Evolutionary conservation across 2,329 filamentous ascomycete species (phyloP).

Genomic region (Colletotrichum kahawae): DNA sequence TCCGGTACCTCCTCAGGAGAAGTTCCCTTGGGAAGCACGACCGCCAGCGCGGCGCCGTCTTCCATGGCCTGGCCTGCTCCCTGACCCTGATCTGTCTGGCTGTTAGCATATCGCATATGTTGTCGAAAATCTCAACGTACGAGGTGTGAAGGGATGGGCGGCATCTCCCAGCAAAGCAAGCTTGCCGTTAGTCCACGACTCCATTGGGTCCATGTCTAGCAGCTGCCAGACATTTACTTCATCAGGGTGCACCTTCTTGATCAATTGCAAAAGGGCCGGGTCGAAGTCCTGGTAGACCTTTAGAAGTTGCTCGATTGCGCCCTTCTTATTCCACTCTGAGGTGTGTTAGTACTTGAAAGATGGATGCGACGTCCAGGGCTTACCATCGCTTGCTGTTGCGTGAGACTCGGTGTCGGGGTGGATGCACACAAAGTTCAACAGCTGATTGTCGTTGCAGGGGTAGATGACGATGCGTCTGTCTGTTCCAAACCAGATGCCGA

Average conservation of each 20-base stretch:
- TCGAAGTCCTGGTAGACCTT: constrained; percentile 48
- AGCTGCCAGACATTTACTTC: constrained; percentile 63
- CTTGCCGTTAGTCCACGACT: constrained; percentile 57
- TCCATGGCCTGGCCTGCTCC: constrained; percentile 70
- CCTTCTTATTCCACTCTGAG: constrained; percentile 44
- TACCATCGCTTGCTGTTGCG: constrained; percentile 33
- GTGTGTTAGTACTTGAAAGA: background rate
- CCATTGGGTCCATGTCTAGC: constrained; percentile 65
- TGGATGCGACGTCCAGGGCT: background rate
- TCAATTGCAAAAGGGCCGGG: constrained; percentile 40
- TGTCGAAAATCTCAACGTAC: constrained; percentile 34
- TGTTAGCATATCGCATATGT: background rate
- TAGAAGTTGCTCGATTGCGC: constrained; percentile 39
- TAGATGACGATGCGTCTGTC: constrained; percentile 53
- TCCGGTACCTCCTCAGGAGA: constrained; percentile 51
- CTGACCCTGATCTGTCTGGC: constrained; percentile 53
- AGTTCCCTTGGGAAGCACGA: constrained; percentile 56
- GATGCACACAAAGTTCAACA: constrained; percentile 56
- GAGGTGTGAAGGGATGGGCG: constrained; percentile 70
- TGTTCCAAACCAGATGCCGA: constrained; percentile 44
- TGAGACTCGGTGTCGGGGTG: constrained; percentile 51
- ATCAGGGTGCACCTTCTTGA: constrained; percentile 46
- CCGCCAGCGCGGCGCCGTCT: constrained; percentile 64
- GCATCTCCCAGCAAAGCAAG: constrained; percentile 69
- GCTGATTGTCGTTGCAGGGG: constrained; percentile 47